phyloP scores from a whole-genome alignment of 371 early-diverging fungal species.

The Mucor ambiguus region DNA sequence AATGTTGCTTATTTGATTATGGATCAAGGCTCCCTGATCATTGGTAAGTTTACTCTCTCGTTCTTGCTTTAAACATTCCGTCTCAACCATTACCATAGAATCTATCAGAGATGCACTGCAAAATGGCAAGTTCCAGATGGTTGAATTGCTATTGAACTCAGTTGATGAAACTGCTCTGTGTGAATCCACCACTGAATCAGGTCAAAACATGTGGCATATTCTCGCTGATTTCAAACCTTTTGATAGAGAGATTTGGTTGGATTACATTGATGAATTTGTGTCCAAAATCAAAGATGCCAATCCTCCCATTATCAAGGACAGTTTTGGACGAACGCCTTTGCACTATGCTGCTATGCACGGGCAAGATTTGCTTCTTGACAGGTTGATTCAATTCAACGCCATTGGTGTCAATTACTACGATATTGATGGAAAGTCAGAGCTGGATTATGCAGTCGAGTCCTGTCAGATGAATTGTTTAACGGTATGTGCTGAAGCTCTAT shows the following conservation, averaged over 20 bases:
- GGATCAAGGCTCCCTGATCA: conserved; percentile 32
- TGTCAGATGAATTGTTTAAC: conserved; percentile 21
- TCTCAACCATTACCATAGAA: too few relatives aligned
- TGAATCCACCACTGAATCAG: conserved; percentile 9
- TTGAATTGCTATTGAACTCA: conserved; percentile 40
- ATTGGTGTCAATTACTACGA: conserved; percentile 31
- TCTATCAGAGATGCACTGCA: conserved; percentile 50
- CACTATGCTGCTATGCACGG: conserved; percentile 56
- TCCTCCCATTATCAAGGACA: conserved; percentile 29
- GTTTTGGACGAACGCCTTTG: conserved; percentile 38
- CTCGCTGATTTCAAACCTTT: conserved; percentile 49
- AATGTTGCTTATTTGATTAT: conserved; percentile 59
- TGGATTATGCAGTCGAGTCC: conserved; percentile 51
- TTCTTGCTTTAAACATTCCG: too few relatives aligned
- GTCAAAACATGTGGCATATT: conserved; percentile 54
- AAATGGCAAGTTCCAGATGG: conserved; percentile 56
- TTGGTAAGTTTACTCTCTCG: too few relatives aligned
- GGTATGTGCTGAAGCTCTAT: conserved; percentile 10
- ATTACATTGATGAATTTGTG: conserved; percentile 48
- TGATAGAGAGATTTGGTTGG: conserved; percentile 49
- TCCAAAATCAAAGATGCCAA: conserved; percentile 19
- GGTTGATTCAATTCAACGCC: conserved; percentile 20
- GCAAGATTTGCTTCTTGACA: conserved; percentile 32
- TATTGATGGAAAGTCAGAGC: conserved; percentile 35
- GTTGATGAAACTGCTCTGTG: conserved; percentile 15